Conservation (phyloP, 805 yeast species). For the Nadsonia fulvescens region DNA sequence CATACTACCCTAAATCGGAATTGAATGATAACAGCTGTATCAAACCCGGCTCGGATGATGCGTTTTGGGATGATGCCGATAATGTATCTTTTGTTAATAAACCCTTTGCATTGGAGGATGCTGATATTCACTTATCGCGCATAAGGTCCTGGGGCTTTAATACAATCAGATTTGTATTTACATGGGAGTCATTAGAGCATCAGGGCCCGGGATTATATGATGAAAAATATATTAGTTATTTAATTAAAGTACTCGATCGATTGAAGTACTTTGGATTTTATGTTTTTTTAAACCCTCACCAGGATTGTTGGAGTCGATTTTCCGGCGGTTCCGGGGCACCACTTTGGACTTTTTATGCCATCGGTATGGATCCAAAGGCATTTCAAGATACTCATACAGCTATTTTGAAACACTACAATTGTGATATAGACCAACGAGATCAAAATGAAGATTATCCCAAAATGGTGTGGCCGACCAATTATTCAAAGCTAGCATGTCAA, state of each 20-base stretch:
- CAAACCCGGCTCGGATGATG: slow-evolving; percentile 11
- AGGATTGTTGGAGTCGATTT: slow-evolving; percentile 83
- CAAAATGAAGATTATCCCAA: slow-evolving; percentile 51
- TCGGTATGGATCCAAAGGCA: slow-evolving; percentile 59
- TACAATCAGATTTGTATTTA: slow-evolving; percentile 54
- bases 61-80: slow-evolving; percentile 50
- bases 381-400: slow-evolving; percentile 67
- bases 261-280: slow-evolving; percentile 50
- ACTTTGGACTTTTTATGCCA: slow-evolving; percentile 80
- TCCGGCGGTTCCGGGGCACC: slow-evolving; percentile 95
- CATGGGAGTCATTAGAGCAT: slow-evolving; percentile 90
- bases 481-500: slow-evolving; percentile 51
- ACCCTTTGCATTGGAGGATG: slow-evolving; percentile 63
- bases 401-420: slow-evolving; percentile 45
- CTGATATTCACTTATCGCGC: slow-evolving; percentile 46
- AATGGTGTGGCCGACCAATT: slow-evolving; percentile 90
- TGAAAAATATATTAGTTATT: slow-evolving; percentile 53
- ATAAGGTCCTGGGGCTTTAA: slow-evolving; percentile 71
- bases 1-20: slow-evolving; percentile 26
- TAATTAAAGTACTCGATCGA: slow-evolving; percentile 40
- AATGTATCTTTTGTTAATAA: slow-evolving; percentile 57
- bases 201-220: slow-evolving; percentile 71
- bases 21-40: slow-evolving; percentile 20
- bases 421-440: slow-evolving; percentile 17
- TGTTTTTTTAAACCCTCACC: slow-evolving; percentile 77